Evolutionary conservation across 163 green algal genomes (phyloP), one percentile per base, ranked within the genome.

Genomic region (Scenedesmus sp.): DNA sequence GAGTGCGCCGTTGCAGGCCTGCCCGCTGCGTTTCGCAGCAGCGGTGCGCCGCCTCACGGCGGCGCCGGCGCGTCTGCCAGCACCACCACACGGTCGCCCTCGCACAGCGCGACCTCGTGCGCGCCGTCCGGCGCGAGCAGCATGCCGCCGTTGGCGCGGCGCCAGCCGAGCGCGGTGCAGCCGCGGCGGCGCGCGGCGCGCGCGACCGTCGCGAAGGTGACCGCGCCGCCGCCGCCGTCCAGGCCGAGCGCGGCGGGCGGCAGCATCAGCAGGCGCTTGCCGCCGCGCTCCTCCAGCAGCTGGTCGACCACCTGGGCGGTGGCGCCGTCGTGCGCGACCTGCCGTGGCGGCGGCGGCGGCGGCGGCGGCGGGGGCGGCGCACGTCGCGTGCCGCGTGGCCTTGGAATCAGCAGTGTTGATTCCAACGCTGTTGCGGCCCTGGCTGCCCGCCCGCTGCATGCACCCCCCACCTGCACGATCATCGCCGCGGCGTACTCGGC

Each of bases 401-500:
- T 29, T 42, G 15, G 39, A 5, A 72, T 13, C 36, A 70, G 9
- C 18, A 70, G 62, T 10, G 39, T 10, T 64, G 3, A 13, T 29
- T 45, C 57, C 36, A 11, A 39, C 33, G 14, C 15, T 56, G 47
- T 28, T 36, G 18, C 56, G 9, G 17, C 3, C 20, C 1, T 33
- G 15, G 29, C 29, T 33, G 4, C 2, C 0, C 29, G 24, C 11
- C 5, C 26, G 29, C 6, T 29, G 39, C 56, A 28, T 22, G 22
- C 17, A 24, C 31, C 24, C 11, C 73, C 54, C 20, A 81, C 73
- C 73, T 74, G 60, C 17, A 81, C 31, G 26, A 81, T 33, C 63
- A 74, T 65, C 3, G 63, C 74, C 33, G 28, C 53, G 44, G 63
- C 74, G 60, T 58, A 75, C 51, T 81, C 74, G 20, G 74, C 74